Percentiles rank a stretch among this genome's conserved stretches.
Conservation (phyloP, 129 eudicot genomes). For the Flaveria bidentis region DNA sequence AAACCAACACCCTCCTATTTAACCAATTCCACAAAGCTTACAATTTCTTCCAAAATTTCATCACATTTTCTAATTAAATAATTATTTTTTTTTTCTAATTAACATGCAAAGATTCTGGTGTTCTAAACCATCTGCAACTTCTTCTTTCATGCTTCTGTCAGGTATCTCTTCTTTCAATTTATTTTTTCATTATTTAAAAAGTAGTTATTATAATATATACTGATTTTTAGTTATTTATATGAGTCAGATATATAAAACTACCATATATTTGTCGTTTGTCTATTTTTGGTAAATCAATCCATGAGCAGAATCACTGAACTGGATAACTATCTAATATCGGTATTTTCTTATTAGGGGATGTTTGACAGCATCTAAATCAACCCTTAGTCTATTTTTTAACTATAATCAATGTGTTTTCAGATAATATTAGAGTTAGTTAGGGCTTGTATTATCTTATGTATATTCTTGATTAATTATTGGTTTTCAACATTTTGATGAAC, state of each 20-base stretch:
- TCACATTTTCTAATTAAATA: neutral
- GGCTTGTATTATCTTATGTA: neutral
- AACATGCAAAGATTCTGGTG: constrained; percentile 27
- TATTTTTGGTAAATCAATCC: neutral
- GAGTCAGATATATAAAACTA: neutral
- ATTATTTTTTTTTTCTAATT: neutral
- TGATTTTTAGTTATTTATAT: neutral
- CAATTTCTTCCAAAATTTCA: constrained; percentile 2
- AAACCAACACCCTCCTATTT: constrained; percentile 14
- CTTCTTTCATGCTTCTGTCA: constrained; percentile 20
- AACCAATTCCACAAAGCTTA: constrained; percentile 12
- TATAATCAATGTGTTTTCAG: too few species aligned
- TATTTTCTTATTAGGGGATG: neutral
- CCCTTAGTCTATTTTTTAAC: neutral
- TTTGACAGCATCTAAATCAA: too few species aligned
- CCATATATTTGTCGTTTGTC: constrained; percentile 12
- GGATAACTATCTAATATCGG: too few species aligned
- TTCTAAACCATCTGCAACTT: constrained; percentile 18
- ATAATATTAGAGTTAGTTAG: neutral
- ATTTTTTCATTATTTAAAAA: neutral
- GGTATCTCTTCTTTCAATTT: neutral
- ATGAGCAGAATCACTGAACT: neutral
- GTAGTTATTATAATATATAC: neutral
- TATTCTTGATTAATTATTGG: neutral
- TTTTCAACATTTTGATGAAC: neutral